These are phyloP conservation scores for Plasmodium coatneyi DNA, from an alignment of 169 alveolate genomes.

Conservation along the genomic window DNA sequence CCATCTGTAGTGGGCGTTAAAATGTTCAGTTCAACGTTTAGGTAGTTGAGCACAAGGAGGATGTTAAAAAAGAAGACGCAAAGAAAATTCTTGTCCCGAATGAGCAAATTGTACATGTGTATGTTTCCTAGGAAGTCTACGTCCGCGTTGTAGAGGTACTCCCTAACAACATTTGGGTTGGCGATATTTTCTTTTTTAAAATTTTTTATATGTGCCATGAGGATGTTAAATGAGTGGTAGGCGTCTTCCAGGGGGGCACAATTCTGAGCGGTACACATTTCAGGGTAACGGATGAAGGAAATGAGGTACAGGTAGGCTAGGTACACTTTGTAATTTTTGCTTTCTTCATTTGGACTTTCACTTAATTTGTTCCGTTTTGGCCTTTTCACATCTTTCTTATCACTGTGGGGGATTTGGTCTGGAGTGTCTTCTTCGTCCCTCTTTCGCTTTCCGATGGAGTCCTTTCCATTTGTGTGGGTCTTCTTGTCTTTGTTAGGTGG, in stretches of 20 bases:
- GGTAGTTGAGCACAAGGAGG: conserved; percentile 13
- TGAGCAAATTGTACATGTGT: conserved; percentile 36
- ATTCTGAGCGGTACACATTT: conserved; percentile 4
- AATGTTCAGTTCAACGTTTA: conserved; percentile 6
- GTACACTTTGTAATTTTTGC: conserved; percentile 11
- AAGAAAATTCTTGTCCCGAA: conserved; percentile 28
- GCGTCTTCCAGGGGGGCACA: conserved; percentile 21
- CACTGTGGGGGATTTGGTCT: neutral
- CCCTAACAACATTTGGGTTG: neutral
- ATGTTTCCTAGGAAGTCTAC: conserved; percentile 25
- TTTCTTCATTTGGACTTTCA: neutral
- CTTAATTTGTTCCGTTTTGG: neutral
- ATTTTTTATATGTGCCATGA: conserved; percentile 12
- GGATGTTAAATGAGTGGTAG: conserved; percentile 21
- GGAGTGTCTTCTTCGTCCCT: neutral
- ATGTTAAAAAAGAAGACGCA: conserved; percentile 34
- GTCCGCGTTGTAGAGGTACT: conserved; percentile 9
- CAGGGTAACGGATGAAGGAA: conserved; percentile 25
- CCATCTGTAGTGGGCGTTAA: neutral
- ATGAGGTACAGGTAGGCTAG: conserved; percentile 30
- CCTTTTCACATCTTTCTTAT: neutral
- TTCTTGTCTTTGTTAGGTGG: neutral
- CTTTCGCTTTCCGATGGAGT: neutral
- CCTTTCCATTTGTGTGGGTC: neutral
- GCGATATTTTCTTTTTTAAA: conserved; percentile 23